Percentiles rank a stretch among this genome's conserved stretches.
phyloP scores from a whole-genome alignment of 1,284 basidiomycete genomes.

The Volvariella volvacea region DNA sequence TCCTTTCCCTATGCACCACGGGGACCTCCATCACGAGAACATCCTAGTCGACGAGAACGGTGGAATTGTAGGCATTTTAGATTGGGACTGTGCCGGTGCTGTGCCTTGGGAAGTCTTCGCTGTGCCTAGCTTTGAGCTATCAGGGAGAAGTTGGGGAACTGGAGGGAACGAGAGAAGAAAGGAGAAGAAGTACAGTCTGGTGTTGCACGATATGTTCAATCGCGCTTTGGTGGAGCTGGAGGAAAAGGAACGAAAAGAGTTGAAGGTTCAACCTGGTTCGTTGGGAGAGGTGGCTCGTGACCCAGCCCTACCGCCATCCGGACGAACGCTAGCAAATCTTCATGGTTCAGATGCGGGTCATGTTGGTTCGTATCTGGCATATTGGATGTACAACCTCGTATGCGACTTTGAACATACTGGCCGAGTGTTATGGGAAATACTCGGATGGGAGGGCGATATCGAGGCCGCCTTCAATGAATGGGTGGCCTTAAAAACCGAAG shows the following conservation, averaged over 20 bases:
- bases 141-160: slow-evolving; percentile 24
- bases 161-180: slow-evolving; percentile 7
- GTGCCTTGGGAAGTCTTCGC: slow-evolving; percentile 34
- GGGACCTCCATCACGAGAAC: slow-evolving; percentile 32
- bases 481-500: not conserved
- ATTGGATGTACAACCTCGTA: slow-evolving; percentile 33
- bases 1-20: slow-evolving; percentile 32
- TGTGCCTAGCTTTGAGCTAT: slow-evolving; percentile 31
- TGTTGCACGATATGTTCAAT: slow-evolving; percentile 13
- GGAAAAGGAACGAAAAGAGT: not conserved
- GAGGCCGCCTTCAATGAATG: not conserved
- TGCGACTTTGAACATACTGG: slow-evolving; percentile 33
- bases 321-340: slow-evolving; percentile 26
- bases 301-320: slow-evolving; percentile 14
- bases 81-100: slow-evolving; percentile 33
- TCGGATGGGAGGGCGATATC: not conserved
- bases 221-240: slow-evolving; percentile 11
- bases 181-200: slow-evolving; percentile 7
- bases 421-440: slow-evolving; percentile 17
- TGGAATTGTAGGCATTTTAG: slow-evolving; percentile 29
- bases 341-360: slow-evolving; percentile 32
- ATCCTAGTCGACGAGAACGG: slow-evolving; percentile 29
- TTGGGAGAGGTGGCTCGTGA: slow-evolving; percentile 4
- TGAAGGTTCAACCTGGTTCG: not conserved
- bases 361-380: slow-evolving; percentile 30